Percentiles rank a stretch among this genome's conserved stretches.
Conservation (phyloP, 495 filamentous ascomycete species). For the Massariosphaeria phaeospora region DNA sequence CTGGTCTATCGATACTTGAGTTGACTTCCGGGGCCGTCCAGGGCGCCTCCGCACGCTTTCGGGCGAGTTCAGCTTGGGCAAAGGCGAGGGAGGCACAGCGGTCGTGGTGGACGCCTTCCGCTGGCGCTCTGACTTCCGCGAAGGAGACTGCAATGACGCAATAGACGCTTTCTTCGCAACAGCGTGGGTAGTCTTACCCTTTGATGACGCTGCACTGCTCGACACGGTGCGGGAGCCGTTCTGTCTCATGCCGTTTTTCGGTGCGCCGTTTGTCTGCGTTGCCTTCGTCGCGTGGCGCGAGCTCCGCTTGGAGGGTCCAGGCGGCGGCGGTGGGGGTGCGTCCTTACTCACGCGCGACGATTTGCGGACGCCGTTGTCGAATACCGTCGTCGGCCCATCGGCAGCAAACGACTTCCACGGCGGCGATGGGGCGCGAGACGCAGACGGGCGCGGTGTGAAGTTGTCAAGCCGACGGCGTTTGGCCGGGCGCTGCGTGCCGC, state of each 20-base stretch:
- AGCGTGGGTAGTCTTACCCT: conserved; percentile 1
- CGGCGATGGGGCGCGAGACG: conserved; percentile 60
- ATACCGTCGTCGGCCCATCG: conserved; percentile 75
- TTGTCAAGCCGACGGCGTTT: conserved; percentile 70
- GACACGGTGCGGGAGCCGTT: conserved; percentile 14
- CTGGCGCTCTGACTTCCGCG: conserved; percentile 27
- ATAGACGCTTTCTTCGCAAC: conserved; percentile 16
- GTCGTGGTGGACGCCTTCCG: conserved; percentile 11
- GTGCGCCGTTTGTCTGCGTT: conserved; percentile 17
- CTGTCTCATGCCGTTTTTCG: conserved; percentile 6
- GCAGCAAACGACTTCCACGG: conserved; percentile 89
- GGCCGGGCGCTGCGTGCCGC: conserved; percentile 54
- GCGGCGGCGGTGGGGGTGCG: conserved; percentile 43
- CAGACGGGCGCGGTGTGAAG: conserved; percentile 45
- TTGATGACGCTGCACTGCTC: conserved; percentile 4
- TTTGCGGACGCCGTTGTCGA: conserved; percentile 78
- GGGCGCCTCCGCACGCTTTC: conserved; percentile 4
- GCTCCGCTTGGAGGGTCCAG: conserved; percentile 59
- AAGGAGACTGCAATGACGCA: conserved; percentile 7
- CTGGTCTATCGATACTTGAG: conserved; percentile 14
- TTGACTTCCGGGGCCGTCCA: conserved; percentile 11
- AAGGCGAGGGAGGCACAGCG: conserved; percentile 5
- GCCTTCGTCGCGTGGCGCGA: conserved; percentile 39
- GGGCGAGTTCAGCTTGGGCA: not conserved
- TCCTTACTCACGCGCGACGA: conserved; percentile 32